A percentile compares a stretch with the other conserved stretches of the same genome.
Evolutionary conservation across 805 yeast genomes (phyloP).

Genomic region (Monosporozyma aerobia): DNA sequence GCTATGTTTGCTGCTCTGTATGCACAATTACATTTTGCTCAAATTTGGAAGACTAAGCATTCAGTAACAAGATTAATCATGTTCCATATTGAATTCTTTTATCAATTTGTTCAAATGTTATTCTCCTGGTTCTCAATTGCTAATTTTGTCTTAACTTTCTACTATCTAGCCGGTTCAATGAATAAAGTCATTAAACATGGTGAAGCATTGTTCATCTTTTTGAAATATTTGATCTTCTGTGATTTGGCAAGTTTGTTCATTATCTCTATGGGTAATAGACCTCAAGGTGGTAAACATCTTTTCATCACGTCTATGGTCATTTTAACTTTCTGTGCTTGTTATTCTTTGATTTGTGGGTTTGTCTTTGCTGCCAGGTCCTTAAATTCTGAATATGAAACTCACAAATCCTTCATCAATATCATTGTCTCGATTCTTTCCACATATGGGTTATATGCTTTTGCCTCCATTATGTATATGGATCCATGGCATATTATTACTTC

Average conservation of each 20-base stretch:
- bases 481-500: slow-evolving; percentile 96
- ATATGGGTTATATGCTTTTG: slow-evolving; percentile 75
- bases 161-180: slow-evolving; percentile 84
- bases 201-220: slow-evolving; percentile 68
- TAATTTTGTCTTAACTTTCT: slow-evolving; percentile 86
- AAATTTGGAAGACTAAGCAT: slow-evolving; percentile 86
- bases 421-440: slow-evolving; percentile 83
- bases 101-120: slow-evolving; percentile 68
- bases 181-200: slow-evolving; percentile 54
- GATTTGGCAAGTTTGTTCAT: slow-evolving; percentile 81
- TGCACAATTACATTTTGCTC: slow-evolving; percentile 74
- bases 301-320: slow-evolving; percentile 66
- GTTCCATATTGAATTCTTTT: slow-evolving; percentile 79
- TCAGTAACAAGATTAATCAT: slow-evolving; percentile 69
- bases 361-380: slow-evolving; percentile 61
- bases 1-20: slow-evolving; percentile 94
- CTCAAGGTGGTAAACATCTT: slow-evolving; percentile 84
- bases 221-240: slow-evolving; percentile 78
- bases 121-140: slow-evolving; percentile 91
- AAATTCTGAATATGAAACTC: slow-evolving; percentile 29
- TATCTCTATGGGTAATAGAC: slow-evolving; percentile 93
- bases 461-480: slow-evolving; percentile 79
- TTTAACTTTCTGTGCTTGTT: slow-evolving; percentile 69
- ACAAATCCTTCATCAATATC: slow-evolving; percentile 58
- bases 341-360: slow-evolving; percentile 74